These are phyloP conservation scores for Gomphus bonarii DNA, from an alignment of 1,284 basidiomycete genomes.

Conservation along the genomic window DNA sequence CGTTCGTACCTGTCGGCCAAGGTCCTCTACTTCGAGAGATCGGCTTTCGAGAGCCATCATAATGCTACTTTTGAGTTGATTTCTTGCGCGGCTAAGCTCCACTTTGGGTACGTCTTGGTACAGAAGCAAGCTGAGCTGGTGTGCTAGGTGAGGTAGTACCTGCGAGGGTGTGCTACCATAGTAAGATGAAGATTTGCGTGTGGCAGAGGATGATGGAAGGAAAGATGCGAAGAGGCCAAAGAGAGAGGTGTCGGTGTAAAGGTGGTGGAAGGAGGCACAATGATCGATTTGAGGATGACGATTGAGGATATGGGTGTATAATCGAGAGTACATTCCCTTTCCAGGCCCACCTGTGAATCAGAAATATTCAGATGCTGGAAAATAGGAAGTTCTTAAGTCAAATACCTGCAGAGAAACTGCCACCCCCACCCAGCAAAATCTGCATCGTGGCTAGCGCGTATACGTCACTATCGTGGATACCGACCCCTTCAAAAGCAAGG, in stretches of 20 bases:
- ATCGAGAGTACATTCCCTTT: conserved; percentile 97
- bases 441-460: conserved; percentile 94
- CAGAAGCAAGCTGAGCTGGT: conserved; percentile 70
- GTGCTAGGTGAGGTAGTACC: conserved; percentile 78
- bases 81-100: conserved; percentile 86
- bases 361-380: not conserved
- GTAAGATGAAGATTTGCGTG: not conserved
- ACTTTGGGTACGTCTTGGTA: conserved; percentile 53
- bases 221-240: conserved; percentile 94
- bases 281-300: conserved; percentile 92
- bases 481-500: conserved; percentile 86
- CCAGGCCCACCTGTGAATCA: conserved; percentile 72
- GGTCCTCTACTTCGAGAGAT: conserved; percentile 84
- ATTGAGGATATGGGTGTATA: conserved; percentile 97
- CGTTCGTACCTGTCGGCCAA: conserved; percentile 62
- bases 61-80: conserved; percentile 89
- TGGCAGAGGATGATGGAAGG: conserved; percentile 37
- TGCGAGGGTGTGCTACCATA: conserved; percentile 55
- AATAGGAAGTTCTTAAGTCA: conserved; percentile 2
- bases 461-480: conserved; percentile 90
- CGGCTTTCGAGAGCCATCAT: conserved; percentile 96
- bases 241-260: conserved; percentile 89
- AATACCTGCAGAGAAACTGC: conserved; percentile 86
- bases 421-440: conserved; percentile 90
- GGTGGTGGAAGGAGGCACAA: conserved; percentile 97